These are phyloP conservation scores for Polyplosphaeria fusca DNA, from an alignment of 495 filamentous ascomycete genomes.

Conservation along the genomic window DNA sequence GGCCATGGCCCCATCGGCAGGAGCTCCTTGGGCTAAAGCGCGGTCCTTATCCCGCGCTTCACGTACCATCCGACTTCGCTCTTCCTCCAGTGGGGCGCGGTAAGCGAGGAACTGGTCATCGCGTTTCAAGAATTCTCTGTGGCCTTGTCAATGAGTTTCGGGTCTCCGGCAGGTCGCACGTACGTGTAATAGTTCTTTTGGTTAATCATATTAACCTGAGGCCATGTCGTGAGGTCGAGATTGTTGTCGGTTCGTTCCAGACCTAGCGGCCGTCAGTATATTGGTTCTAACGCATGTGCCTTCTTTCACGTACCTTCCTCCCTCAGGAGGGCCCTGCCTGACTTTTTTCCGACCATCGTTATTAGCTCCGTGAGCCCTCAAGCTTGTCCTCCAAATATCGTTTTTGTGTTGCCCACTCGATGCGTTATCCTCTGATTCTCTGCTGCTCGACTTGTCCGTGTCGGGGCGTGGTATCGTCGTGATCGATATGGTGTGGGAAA, in stretches of 20 bases:
- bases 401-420: too few species aligned
- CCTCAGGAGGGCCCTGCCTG: conserved; percentile 40
- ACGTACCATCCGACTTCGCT: conserved; percentile 71
- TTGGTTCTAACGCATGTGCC: too few species aligned
- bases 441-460: too few species aligned
- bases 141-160: not conserved
- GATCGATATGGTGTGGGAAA: too few species aligned
- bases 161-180: not conserved
- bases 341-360: conserved; percentile 45
- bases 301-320: conserved; percentile 40
- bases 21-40: conserved; percentile 66
- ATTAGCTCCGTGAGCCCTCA: too few species aligned
- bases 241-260: conserved; percentile 96
- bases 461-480: too few species aligned
- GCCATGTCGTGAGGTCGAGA: conserved; percentile 92
- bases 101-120: conserved; percentile 93
- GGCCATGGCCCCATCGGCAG: conserved; percentile 50
- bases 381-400: too few species aligned
- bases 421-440: too few species aligned
- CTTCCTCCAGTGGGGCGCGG: conserved; percentile 79
- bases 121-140: conserved; percentile 83
- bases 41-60: conserved; percentile 83
- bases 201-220: conserved; percentile 86
- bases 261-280: conserved; percentile 50
- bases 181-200: conserved; percentile 98